A percentile compares a stretch with the other conserved stretches of the same genome.
phyloP scores from a whole-genome alignment of 306 rosid species.

The Cucurbita maxima region DNA sequence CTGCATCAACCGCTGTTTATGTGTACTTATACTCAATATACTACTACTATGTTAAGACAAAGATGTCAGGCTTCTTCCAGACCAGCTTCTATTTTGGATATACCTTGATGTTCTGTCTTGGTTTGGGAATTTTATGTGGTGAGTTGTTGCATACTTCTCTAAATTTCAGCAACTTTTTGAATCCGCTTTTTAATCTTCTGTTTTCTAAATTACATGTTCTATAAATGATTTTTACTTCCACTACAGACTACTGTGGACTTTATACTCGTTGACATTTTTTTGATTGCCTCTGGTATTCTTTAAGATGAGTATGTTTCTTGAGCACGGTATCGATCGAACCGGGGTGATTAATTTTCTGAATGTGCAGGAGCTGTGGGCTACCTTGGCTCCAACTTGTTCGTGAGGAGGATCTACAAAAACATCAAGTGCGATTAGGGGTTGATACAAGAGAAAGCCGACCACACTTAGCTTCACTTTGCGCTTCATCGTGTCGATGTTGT shows the following conservation, averaged over 20 bases:
- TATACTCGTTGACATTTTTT: too few species aligned
- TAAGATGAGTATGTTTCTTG: neutral
- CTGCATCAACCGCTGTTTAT: conserved; percentile 91
- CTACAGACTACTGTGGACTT: too few species aligned
- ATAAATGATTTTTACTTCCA: too few species aligned
- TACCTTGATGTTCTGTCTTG: conserved; percentile 96
- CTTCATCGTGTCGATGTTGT: too few species aligned
- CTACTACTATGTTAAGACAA: conserved; percentile 93
- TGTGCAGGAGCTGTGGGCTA: conserved; percentile 91
- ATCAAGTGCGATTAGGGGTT: conserved; percentile 75
- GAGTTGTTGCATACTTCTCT: conserved; percentile 13
- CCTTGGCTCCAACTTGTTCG: conserved; percentile 91
- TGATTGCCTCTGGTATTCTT: too few species aligned
- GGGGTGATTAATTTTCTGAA: too few species aligned
- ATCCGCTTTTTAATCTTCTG: too few species aligned
- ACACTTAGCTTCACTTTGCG: too few species aligned
- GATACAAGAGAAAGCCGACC: too few species aligned
- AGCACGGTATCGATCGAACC: neutral
- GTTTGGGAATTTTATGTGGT: conserved; percentile 96
- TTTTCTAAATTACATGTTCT: too few species aligned
- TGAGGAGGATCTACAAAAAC: conserved; percentile 99
- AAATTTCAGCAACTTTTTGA: too few species aligned
- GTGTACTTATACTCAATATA: conserved; percentile 88
- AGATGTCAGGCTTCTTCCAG: conserved; percentile 99
- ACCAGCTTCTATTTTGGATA: conserved; percentile 98